phyloP scores from a whole-genome alignment of 1,139 yeast species.

The Yamadazyma aaseri region DNA sequence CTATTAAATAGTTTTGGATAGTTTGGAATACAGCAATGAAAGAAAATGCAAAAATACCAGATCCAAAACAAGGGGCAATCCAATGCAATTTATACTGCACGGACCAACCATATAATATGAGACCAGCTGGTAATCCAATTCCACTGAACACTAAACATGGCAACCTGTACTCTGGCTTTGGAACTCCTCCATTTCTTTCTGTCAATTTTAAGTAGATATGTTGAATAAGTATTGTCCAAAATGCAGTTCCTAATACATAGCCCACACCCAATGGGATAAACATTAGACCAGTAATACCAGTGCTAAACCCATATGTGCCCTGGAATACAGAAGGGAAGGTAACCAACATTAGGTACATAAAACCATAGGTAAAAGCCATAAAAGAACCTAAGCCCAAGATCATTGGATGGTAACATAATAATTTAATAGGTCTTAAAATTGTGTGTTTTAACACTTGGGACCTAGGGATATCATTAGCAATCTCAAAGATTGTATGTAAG shows the following conservation, averaged over 20 bases:
- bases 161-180: conserved; percentile 56
- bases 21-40: conserved; percentile 58
- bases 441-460: conserved; percentile 32
- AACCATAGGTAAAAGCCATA: conserved; percentile 65
- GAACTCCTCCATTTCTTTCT: conserved; percentile 45
- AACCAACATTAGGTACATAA: conserved; percentile 59
- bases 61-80: conserved; percentile 59
- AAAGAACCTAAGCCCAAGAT: conserved; percentile 58
- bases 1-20: conserved; percentile 60
- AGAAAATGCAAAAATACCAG: conserved; percentile 55
- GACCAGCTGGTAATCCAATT: conserved; percentile 48
- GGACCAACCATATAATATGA: conserved; percentile 66
- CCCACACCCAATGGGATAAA: conserved; percentile 57
- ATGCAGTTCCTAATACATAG: conserved; percentile 40
- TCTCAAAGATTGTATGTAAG: conserved; percentile 58
- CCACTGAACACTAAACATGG: conserved; percentile 48
- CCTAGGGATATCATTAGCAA: conserved; percentile 23
- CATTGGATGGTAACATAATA: conserved; percentile 59
- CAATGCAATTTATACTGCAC: conserved; percentile 50
- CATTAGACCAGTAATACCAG: conserved; percentile 58
- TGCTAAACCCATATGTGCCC: conserved; percentile 42
- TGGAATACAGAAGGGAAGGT: conserved; percentile 56
- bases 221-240: conserved; percentile 47
- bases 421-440: conserved; percentile 52
- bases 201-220: conserved; percentile 32